Base-by-base conservation (phyloP, 2,329 filamentous ascomycete species). In the Harringtonia lauricola region DNA sequence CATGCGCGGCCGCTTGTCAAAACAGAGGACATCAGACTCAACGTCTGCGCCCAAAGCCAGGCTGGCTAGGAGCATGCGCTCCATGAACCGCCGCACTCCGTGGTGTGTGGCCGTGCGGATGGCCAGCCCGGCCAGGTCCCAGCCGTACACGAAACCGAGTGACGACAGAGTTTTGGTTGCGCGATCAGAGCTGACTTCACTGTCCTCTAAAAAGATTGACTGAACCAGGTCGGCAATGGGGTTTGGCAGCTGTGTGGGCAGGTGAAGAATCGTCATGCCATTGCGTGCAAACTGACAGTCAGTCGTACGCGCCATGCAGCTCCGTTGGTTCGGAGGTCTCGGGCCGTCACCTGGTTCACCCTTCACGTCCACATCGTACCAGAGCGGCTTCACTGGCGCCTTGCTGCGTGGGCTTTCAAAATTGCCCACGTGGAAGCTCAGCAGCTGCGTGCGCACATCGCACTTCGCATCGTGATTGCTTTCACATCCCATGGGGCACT, bases 231-330 rank as follows among this genome's bases (percentile, higher is more conserved):
- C 8, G 28, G 28, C 29, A 6, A 40, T 6, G 14, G 17, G 17
- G 3, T 15, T 8, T 2, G 38, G 38, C 28, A 40, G 29, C 2
- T 31, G 17, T 2, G 26, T 14, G 18, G 38, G 28, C n/a, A 31
- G 4, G 18, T 18, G 28, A 8, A 33, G 22, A 28, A 40, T 8
- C 3, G 33, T 9, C 17, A 40, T 5, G 38, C 28, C 38, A 10
- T 40, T 40, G 28, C 28, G 29, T 6, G 21, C 13, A 21, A 40
- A 40, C 38, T 40, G 38, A 28, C 38, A 40, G 38, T 40, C n/a
- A 4, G 18, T 22, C 2, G 38, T 33, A 6, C 38, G 38, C 35
- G 10, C 6, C 14, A 7, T 8, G 10, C n/a, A 18, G 18, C 18
- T 21, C 21, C 18, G 34, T 36, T 18, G 8, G 18, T 5, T 15